Evolutionary conservation across 768 basidiomycete species (phyloP).

Genomic region (Coprinopsis cinerea): DNA sequence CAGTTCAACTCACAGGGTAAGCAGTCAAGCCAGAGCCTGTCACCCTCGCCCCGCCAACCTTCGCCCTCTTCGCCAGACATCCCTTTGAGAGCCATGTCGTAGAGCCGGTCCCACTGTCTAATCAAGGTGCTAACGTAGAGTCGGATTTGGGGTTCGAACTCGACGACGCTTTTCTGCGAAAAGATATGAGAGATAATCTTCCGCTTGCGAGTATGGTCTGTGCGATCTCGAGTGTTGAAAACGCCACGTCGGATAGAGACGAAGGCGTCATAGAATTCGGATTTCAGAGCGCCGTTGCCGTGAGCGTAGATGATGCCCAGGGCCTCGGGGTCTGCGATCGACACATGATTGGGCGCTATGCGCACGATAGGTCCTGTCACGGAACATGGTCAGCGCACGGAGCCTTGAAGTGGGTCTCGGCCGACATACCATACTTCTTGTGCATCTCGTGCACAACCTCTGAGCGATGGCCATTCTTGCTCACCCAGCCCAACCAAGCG

Average conservation of each 20-base stretch:
- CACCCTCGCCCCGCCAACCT: constrained; percentile 55
- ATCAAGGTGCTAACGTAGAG: constrained; percentile 54
- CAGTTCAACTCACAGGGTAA: constrained; percentile 54
- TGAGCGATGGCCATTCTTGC: constrained; percentile 67
- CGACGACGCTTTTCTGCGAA: constrained; percentile 77
- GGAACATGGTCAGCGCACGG: background rate
- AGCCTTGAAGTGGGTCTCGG: background rate
- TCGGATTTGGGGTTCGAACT: constrained; percentile 78
- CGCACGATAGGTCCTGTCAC: constrained; percentile 56
- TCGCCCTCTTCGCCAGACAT: constrained; percentile 54
- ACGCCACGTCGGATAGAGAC: constrained; percentile 68
- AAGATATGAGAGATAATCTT: constrained; percentile 88
- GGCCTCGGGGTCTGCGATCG: constrained; percentile 73
- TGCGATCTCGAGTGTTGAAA: constrained; percentile 74
- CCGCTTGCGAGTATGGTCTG: constrained; percentile 81
- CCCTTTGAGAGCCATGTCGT: constrained; percentile 48
- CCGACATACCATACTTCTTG: constrained; percentile 56
- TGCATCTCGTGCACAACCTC: constrained; percentile 72
- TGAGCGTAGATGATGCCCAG: constrained; percentile 72
- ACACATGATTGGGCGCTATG: constrained; percentile 72
- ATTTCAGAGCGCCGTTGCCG: constrained; percentile 79
- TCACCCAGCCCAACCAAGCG: constrained; percentile 63
- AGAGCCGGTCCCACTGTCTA: constrained; percentile 72
- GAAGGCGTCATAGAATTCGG: constrained; percentile 74
- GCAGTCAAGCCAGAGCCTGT: constrained; percentile 68